A percentile compares a stretch with the other conserved stretches of the same genome.
Evolutionary conservation across 345 rosid genomes (phyloP).

Genomic region (Lepidium sativum): DNA sequence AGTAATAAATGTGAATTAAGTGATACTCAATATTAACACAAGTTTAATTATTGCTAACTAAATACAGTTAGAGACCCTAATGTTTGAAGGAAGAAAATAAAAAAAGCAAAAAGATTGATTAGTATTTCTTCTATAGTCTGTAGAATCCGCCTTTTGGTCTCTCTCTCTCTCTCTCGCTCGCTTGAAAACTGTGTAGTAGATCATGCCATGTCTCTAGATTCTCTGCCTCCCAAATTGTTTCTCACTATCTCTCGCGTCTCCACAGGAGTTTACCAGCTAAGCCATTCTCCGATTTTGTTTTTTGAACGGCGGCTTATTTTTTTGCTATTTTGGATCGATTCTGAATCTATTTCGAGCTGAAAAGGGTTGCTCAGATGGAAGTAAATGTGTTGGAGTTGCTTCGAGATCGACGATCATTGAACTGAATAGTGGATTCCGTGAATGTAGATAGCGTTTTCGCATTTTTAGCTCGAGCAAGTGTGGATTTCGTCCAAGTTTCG

Average conservation of each 20-base stretch:
- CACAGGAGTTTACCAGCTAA: not conserved
- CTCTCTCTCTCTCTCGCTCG: conserved; percentile 21
- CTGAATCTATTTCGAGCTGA: conserved; percentile 9
- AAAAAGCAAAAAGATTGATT: not conserved
- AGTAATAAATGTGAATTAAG: no score
- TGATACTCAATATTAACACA: no score
- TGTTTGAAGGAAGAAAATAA: not conserved
- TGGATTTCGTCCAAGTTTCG: conserved; percentile 28
- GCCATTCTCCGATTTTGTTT: not conserved
- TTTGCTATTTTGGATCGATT: conserved; percentile 13
- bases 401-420: conserved; percentile 22
- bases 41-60: no score
- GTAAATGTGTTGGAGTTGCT: conserved; percentile 1
- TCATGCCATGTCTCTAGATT: conserved; percentile 28
- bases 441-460: conserved; percentile 8
- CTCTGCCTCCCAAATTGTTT: conserved; percentile 18
- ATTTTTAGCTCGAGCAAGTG: not conserved
- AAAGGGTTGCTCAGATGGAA: conserved; percentile 2
- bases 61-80: no score
- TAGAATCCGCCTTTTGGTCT: conserved; percentile 17
- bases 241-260: conserved; percentile 21
- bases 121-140: conserved; percentile 14
- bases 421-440: not conserved
- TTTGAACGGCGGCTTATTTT: not conserved
- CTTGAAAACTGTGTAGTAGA: conserved; percentile 32